Percentiles rank a stretch among this genome's conserved stretches.
Evolutionary conservation across 2,329 filamentous ascomycete genomes (phyloP).

Genomic region (Alternaria sp.): DNA sequence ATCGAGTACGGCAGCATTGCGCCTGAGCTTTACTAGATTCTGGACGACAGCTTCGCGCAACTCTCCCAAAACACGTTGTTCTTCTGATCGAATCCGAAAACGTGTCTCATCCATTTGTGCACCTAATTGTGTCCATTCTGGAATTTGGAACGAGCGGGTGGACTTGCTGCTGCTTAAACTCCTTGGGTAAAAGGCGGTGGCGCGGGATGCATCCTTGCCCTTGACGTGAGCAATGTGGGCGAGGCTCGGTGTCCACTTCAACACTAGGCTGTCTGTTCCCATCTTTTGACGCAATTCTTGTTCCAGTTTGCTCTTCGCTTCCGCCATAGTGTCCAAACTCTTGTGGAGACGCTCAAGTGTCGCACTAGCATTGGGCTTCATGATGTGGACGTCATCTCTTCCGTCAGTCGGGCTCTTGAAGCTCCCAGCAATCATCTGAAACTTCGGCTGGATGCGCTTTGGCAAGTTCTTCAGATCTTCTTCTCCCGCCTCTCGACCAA

Average conservation of each 20-base stretch:
- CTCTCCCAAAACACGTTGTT: constrained; percentile 78
- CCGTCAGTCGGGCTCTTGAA: constrained; percentile 50
- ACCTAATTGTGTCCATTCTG: constrained; percentile 85
- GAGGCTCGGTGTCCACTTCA: constrained; percentile 86
- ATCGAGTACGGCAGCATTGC: constrained; percentile 90
- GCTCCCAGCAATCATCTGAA: constrained; percentile 42
- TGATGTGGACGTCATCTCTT: constrained; percentile 67
- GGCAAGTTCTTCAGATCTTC: constrained; percentile 59
- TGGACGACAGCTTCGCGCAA: constrained; percentile 79
- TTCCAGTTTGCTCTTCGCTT: constrained; percentile 69
- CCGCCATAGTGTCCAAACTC: constrained; percentile 67
- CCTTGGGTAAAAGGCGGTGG: constrained; percentile 52
- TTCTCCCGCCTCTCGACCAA: constrained; percentile 69
- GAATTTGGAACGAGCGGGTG: constrained; percentile 83
- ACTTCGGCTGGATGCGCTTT: constrained; percentile 49
- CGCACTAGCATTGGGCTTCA: constrained; percentile 71
- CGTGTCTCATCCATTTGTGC: constrained; percentile 79
- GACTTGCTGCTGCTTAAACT: constrained; percentile 80
- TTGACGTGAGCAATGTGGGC: constrained; percentile 93
- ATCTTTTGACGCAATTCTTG: constrained; percentile 69
- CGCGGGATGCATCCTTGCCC: constrained; percentile 70
- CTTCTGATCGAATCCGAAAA: constrained; percentile 80
- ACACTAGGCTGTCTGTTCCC: constrained; percentile 63
- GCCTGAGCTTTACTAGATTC: constrained; percentile 84
- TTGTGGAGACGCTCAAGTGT: constrained; percentile 72